Conservation (phyloP, 768 basidiomycete species). For the Leucosporidium scottii region DNA sequence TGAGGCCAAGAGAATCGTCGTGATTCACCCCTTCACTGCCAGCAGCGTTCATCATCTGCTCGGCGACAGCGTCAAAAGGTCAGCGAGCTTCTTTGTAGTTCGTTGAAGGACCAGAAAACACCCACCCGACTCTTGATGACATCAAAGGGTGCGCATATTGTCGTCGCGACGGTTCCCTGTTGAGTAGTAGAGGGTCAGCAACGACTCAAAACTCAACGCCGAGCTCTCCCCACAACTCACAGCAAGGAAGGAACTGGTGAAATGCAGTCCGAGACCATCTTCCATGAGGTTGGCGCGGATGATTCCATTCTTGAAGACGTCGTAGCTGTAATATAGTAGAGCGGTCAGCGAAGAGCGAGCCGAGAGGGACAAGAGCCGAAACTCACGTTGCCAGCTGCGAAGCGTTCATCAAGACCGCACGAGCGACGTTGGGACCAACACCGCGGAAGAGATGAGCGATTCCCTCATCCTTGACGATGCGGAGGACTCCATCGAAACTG, state of each 20-base stretch:
- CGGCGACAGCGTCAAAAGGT: neutral
- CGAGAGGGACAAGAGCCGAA: neutral
- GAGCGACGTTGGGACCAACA: slow-evolving; percentile 32
- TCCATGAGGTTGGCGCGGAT: slow-evolving; percentile 21
- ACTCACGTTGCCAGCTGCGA: slow-evolving; percentile 35
- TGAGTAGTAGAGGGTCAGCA: neutral
- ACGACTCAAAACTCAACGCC: neutral
- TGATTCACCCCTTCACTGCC: slow-evolving; percentile 9
- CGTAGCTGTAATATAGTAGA: slow-evolving; percentile 22
- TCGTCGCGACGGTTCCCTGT: slow-evolving; percentile 36
- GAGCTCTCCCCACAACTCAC: slow-evolving; percentile 7
- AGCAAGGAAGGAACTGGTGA: slow-evolving; percentile 34
- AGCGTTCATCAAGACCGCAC: slow-evolving; percentile 37
- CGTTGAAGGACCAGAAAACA: neutral
- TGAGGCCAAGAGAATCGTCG: neutral
- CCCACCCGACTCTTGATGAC: slow-evolving; percentile 36
- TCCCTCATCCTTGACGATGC: slow-evolving; percentile 35
- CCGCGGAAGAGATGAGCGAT: slow-evolving; percentile 31
- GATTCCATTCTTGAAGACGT: slow-evolving; percentile 35
- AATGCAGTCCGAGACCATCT: slow-evolving; percentile 35
- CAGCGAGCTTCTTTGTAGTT: neutral
- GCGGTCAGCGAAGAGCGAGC: too few relatives aligned
- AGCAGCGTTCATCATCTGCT: slow-evolving; percentile 36
- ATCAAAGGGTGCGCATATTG: slow-evolving; percentile 36
- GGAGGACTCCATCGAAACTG: slow-evolving; percentile 35